Conservation (phyloP, 2,329 filamentous ascomycete genomes). For the Aspergillus clavatus region DNA sequence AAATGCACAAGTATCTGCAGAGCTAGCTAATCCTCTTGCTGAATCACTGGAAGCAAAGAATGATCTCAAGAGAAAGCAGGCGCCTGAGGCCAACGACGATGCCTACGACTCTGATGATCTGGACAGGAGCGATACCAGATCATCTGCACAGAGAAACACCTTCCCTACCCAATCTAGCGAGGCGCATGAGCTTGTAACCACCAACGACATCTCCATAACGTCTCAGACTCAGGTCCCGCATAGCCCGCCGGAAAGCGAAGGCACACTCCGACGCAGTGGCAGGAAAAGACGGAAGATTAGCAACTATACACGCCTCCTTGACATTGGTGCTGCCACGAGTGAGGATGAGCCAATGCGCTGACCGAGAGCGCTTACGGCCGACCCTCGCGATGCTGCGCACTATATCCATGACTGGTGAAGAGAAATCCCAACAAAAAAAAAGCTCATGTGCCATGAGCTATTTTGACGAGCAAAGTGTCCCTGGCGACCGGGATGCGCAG, state of each 20-base stretch:
- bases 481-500: too few relatives aligned
- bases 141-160: background rate
- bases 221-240: conserved; percentile 1
- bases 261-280: conserved; percentile 13
- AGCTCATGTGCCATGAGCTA: too few relatives aligned
- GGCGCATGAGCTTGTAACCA: background rate
- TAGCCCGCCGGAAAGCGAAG: conserved; percentile 1
- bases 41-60: conserved; percentile 2
- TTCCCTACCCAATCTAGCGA: background rate
- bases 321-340: conserved; percentile 23
- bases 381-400: too few relatives aligned
- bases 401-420: too few relatives aligned
- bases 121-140: conserved; percentile 6
- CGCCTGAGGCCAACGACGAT: background rate
- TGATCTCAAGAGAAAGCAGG: background rate
- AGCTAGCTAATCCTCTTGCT: conserved; percentile 1
- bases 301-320: conserved; percentile 27
- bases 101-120: conserved; percentile 2
- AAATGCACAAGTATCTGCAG: conserved; percentile 2
- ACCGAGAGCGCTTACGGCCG: background rate
- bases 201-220: background rate
- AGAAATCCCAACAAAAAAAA: too few relatives aligned
- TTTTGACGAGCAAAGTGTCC: too few relatives aligned
- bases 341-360: conserved; percentile 11
- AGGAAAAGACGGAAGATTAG: conserved; percentile 29